Conservation (phyloP, 345 rosid genomes). For the Gossypium australe region DNA sequence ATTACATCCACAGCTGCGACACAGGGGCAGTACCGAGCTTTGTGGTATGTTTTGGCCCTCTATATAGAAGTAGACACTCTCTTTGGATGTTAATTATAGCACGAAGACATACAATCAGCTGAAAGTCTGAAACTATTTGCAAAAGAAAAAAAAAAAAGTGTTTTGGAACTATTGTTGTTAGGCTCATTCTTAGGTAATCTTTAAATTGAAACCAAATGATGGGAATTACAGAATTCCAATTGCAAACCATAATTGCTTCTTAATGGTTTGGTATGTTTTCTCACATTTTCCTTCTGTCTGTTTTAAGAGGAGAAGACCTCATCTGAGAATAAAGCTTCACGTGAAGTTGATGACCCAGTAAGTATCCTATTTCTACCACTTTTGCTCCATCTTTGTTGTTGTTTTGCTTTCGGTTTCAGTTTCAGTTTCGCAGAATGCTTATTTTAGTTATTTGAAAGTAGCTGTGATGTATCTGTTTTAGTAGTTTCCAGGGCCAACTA, state of each 20-base stretch:
- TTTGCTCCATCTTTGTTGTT: neutral
- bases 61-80: neutral
- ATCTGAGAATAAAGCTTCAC: constrained; percentile 15
- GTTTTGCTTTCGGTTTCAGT: neutral
- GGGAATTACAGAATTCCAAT: neutral
- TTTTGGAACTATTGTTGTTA: neutral
- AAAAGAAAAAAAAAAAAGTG: too few relatives aligned
- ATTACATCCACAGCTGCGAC: constrained; percentile 39
- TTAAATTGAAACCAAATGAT: neutral
- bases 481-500: neutral
- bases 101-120: neutral
- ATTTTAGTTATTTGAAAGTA: neutral
- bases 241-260: neutral
- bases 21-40: constrained; percentile 31
- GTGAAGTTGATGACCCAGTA: constrained; percentile 41
- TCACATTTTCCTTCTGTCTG: constrained; percentile 13
- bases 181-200: neutral
- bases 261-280: constrained; percentile 1
- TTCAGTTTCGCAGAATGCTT: neutral
- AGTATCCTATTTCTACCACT: constrained; percentile 6
- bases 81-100: neutral
- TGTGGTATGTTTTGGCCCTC: constrained; percentile 43
- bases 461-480: neutral
- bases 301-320: constrained; percentile 31
- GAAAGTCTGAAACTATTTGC: neutral